These are phyloP conservation scores for Mycena galopus DNA, from an alignment of 768 basidiomycete genomes.

Conservation along the genomic window DNA sequence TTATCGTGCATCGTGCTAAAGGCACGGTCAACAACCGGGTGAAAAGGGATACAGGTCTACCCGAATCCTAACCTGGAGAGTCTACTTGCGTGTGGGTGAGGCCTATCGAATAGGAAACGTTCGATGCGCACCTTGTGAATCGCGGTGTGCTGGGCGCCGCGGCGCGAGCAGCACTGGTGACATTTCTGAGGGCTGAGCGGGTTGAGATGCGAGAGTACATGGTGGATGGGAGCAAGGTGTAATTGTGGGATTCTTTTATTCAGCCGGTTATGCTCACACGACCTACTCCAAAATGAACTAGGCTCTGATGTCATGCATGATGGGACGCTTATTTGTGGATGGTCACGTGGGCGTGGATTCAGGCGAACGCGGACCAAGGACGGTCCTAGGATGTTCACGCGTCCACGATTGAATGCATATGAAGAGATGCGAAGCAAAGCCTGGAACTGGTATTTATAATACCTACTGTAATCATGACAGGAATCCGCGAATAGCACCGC, in stretches of 20 bases:
- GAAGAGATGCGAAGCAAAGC: neutral
- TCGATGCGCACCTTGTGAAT: slow-evolving; percentile 42
- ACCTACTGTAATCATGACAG: slow-evolving; percentile 58
- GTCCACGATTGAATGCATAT: too few species aligned
- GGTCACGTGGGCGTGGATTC: neutral
- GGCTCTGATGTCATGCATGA: neutral
- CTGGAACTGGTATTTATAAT: neutral
- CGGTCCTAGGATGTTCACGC: too few species aligned
- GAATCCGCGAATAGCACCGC: slow-evolving; percentile 92
- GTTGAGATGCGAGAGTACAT: slow-evolving; percentile 40
- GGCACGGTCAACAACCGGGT: slow-evolving; percentile 28
- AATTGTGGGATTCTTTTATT: neutral
- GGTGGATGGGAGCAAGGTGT: slow-evolving; percentile 10
- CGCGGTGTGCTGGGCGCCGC: slow-evolving; percentile 25
- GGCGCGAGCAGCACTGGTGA: slow-evolving; percentile 16
- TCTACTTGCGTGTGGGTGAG: neutral
- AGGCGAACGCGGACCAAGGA: too few species aligned
- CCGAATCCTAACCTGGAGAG: slow-evolving; percentile 13
- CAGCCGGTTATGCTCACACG: neutral
- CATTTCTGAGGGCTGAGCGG: slow-evolving; percentile 32
- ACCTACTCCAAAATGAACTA: neutral
- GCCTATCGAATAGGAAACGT: neutral
- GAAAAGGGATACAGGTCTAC: neutral
- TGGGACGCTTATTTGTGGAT: neutral
- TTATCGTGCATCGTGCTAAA: slow-evolving; percentile 71